Conservation (phyloP, 2,329 filamentous ascomycete species). For the Exutisphaerella laricina region DNA sequence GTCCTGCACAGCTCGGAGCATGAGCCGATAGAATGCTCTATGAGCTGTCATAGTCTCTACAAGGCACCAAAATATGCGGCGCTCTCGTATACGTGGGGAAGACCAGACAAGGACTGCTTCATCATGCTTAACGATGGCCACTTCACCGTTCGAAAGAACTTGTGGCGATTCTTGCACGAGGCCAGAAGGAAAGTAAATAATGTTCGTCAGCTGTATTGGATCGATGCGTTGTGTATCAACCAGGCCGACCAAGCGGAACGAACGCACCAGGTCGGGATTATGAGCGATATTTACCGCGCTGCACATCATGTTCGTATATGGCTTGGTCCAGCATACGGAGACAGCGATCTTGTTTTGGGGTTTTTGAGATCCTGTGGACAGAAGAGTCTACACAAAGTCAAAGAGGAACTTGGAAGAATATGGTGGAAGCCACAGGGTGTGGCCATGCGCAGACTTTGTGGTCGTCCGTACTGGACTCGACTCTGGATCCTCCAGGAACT, state of each 20-base stretch:
- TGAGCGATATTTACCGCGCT: too few species aligned
- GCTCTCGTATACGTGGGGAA: constrained; percentile 16
- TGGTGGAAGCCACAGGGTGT: constrained; percentile 3
- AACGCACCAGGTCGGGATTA: too few species aligned
- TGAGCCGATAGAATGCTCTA: background rate
- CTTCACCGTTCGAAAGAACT: constrained; percentile 9
- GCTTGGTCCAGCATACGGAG: too few species aligned
- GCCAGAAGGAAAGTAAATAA: too few species aligned
- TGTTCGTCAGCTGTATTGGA: too few species aligned
- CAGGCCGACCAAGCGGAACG: too few species aligned
- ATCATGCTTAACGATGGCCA: constrained; percentile 8
- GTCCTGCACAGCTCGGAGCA: background rate
- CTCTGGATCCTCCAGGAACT: constrained; percentile 12
- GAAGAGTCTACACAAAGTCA: too few species aligned
- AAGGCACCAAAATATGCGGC: constrained; percentile 6
- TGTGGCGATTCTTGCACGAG: constrained; percentile 11
- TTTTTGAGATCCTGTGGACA: too few species aligned
- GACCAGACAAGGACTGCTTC: background rate
- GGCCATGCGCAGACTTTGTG: constrained; percentile 1
- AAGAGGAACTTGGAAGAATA: too few species aligned
- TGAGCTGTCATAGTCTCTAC: background rate
- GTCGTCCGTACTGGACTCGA: constrained; percentile 9
- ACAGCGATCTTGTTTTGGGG: too few species aligned
- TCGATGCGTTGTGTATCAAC: too few species aligned
- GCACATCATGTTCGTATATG: too few species aligned